phyloP scores from a whole-genome alignment of 768 basidiomycete genomes.

The Dacryopinax spathularia region DNA sequence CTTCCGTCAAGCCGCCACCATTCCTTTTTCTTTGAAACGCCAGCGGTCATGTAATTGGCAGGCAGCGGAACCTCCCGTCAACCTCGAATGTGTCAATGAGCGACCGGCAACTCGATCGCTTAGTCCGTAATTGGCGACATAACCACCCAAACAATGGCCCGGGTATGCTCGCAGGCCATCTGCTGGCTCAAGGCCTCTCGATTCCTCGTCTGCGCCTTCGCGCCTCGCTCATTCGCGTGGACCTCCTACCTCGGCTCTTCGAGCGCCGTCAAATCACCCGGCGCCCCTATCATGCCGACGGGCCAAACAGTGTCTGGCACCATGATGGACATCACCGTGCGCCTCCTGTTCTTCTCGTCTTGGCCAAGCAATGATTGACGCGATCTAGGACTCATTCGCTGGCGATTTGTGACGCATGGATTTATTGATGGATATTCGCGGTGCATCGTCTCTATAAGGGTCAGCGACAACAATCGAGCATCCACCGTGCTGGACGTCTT shows the following conservation, averaged over 20 bases:
- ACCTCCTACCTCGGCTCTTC: conserved; percentile 5
- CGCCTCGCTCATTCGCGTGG: neutral
- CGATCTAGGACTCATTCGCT: conserved; percentile 24
- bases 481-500: conserved; percentile 25
- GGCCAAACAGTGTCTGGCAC: conserved; percentile 28
- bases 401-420: conserved; percentile 28
- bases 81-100: too few species aligned
- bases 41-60: too few species aligned
- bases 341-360: neutral
- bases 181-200: neutral
- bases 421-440: conserved; percentile 32
- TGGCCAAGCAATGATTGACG: conserved; percentile 6
- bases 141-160: conserved; percentile 5
- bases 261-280: conserved; percentile 9
- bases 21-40: too few species aligned
- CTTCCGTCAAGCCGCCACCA: too few species aligned
- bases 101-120: too few species aligned
- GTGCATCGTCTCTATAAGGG: conserved; percentile 24
- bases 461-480: conserved; percentile 28
- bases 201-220: neutral
- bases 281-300: conserved; percentile 22
- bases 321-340: conserved; percentile 29
- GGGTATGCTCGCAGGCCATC: neutral
- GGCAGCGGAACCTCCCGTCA: too few species aligned
- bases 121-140: too few species aligned